phyloP scores from a whole-genome alignment of 2,329 filamentous ascomycete genomes.

The Verticillium tricorpus region DNA sequence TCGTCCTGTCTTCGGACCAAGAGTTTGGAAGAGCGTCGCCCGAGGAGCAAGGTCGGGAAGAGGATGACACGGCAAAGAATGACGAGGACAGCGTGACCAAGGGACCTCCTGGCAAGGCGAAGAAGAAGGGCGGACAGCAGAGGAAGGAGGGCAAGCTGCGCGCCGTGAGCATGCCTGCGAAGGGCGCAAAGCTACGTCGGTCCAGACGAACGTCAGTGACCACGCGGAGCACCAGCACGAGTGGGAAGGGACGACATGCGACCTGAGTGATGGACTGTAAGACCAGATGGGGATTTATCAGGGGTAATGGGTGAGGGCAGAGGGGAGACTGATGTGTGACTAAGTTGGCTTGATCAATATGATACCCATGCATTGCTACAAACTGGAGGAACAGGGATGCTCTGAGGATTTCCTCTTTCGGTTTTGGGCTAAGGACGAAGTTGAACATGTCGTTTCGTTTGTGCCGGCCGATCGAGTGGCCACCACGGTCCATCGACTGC shows the following conservation, averaged over 20 bases:
- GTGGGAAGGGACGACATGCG: background rate
- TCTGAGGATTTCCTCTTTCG: background rate
- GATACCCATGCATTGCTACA: background rate
- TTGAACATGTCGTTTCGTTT: background rate
- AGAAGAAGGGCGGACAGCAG: slow-evolving; percentile 8
- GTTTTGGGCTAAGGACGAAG: background rate
- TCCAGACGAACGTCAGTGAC: background rate
- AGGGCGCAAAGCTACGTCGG: background rate
- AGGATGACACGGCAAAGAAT: slow-evolving; percentile 28
- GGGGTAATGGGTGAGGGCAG: background rate
- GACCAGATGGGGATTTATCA: background rate
- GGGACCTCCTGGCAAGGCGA: slow-evolving; percentile 13
- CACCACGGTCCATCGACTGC: background rate
- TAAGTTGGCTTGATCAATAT: background rate
- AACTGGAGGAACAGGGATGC: background rate
- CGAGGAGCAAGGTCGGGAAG: slow-evolving; percentile 33
- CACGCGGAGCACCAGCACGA: background rate
- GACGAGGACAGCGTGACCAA: slow-evolving; percentile 13
- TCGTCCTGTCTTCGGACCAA: slow-evolving; percentile 23
- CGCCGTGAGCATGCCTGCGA: background rate
- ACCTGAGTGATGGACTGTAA: background rate
- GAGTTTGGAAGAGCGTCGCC: slow-evolving; percentile 11
- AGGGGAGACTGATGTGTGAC: slow-evolving; percentile 1
- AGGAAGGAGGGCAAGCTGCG: background rate
- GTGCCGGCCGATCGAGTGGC: background rate